These are phyloP conservation scores for Plantago ovata DNA, from an alignment of 257 asterid species.

Conservation along the genomic window DNA sequence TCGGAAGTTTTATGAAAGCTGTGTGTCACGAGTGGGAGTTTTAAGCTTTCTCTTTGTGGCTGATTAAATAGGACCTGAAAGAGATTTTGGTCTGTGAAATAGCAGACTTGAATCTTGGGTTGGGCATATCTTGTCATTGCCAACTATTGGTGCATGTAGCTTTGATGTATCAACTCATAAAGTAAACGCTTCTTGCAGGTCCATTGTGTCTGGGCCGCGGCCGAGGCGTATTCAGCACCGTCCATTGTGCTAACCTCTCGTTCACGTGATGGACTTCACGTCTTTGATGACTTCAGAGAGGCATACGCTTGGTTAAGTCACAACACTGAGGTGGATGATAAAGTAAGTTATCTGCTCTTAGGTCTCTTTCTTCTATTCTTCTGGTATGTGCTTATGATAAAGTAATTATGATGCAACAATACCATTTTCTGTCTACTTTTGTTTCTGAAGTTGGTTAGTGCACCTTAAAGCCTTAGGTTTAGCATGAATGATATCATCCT, in stretches of 20 bases:
- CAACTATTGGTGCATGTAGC: slow-evolving; percentile 4
- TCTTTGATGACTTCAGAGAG: slow-evolving; percentile 99
- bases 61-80: not conserved
- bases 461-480: too few species aligned
- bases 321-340: slow-evolving; percentile 97
- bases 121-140: slow-evolving; percentile 7
- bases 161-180: slow-evolving; percentile 23
- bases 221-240: slow-evolving; percentile 99
- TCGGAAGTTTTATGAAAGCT: not conserved
- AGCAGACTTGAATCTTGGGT: slow-evolving; percentile 2
- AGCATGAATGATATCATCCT: too few species aligned
- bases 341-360: slow-evolving; percentile 46
- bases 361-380: slow-evolving; percentile 2
- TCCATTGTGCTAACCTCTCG: slow-evolving; percentile 92
- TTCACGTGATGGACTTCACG: slow-evolving; percentile 84
- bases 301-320: slow-evolving; percentile 98
- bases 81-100: slow-evolving; percentile 5
- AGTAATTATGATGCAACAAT: too few species aligned
- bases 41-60: not conserved
- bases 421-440: too few species aligned
- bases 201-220: slow-evolving; percentile 99
- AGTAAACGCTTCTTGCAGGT: slow-evolving; percentile 40
- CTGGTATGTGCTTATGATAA: not conserved
- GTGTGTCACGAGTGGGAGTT: slow-evolving; percentile 1
- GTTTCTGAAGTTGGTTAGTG: too few species aligned